phyloP scores from a whole-genome alignment of 1,284 basidiomycete species.

The Tilletiaria anomala region DNA sequence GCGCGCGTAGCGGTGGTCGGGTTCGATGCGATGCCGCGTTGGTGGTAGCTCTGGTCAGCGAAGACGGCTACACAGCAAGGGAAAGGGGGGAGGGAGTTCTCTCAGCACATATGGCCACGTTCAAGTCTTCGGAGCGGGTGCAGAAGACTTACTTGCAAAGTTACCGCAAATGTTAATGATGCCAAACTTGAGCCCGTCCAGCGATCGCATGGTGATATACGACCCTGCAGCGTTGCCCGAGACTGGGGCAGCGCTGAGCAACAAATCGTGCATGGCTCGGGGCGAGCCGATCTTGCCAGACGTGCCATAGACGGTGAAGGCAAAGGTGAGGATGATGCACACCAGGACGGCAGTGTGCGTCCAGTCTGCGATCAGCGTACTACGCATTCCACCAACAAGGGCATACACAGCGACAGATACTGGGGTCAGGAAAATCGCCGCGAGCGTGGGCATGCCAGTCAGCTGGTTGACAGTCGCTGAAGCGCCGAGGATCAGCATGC shows the following conservation, averaged over 20 bases:
- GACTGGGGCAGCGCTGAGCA: slow-evolving; percentile 48
- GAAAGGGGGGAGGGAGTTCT: slow-evolving; percentile 38
- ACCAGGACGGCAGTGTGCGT: slow-evolving; percentile 32
- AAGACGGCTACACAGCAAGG: slow-evolving; percentile 71
- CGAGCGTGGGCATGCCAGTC: slow-evolving; percentile 43
- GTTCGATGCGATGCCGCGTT: slow-evolving; percentile 70
- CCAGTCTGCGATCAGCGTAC: slow-evolving; percentile 34
- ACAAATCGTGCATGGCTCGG: slow-evolving; percentile 41
- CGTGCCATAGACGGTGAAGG: slow-evolving; percentile 59
- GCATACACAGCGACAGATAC: slow-evolving; percentile 27
- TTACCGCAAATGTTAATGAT: slow-evolving; percentile 56
- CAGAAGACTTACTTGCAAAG: slow-evolving; percentile 10
- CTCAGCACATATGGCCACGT: not conserved
- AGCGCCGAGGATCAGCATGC: slow-evolving; percentile 34
- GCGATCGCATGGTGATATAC: slow-evolving; percentile 63
- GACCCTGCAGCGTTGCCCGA: slow-evolving; percentile 51
- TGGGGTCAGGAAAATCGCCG: slow-evolving; percentile 31
- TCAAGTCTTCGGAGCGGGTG: slow-evolving; percentile 1
- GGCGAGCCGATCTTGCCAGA: slow-evolving; percentile 23
- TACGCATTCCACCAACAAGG: slow-evolving; percentile 32
- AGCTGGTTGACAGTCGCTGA: slow-evolving; percentile 41
- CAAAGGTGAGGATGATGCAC: slow-evolving; percentile 43
- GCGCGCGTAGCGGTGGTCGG: slow-evolving; percentile 73
- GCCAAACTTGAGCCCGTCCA: slow-evolving; percentile 70
- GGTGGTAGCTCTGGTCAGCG: slow-evolving; percentile 51